Percentiles rank a stretch among this genome's conserved stretches.
These are phyloP conservation scores for Glonium stellatum DNA, from an alignment of 495 filamentous ascomycete genomes.

Conservation along the genomic window DNA sequence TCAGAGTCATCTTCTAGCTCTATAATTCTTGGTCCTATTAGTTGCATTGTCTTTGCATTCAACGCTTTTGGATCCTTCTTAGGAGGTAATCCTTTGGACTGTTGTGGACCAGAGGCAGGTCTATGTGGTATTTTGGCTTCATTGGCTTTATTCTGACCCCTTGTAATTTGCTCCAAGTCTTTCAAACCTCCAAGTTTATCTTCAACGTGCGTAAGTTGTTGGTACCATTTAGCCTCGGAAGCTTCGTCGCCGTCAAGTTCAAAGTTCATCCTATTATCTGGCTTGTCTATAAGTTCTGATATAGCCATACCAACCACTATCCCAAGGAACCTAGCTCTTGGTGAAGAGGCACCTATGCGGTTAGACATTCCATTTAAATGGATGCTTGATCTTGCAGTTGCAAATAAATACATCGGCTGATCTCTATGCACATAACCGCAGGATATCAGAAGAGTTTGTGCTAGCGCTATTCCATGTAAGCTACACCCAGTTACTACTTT, in stretches of 20 bases:
- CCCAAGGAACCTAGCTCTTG: slow-evolving; percentile 71
- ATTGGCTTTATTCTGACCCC: background rate
- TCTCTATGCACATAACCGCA: slow-evolving; percentile 67
- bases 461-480: slow-evolving; percentile 49
- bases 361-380: slow-evolving; percentile 81
- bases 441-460: slow-evolving; percentile 69
- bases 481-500: slow-evolving; percentile 15
- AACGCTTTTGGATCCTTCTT: background rate
- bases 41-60: slow-evolving; percentile 51
- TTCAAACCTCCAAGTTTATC: slow-evolving; percentile 60
- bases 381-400: slow-evolving; percentile 59
- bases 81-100: background rate
- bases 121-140: background rate
- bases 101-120: slow-evolving; percentile 2
- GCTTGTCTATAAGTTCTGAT: slow-evolving; percentile 71
- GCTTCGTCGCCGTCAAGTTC: slow-evolving; percentile 70
- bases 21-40: slow-evolving; percentile 42
- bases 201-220: slow-evolving; percentile 52
- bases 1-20: slow-evolving; percentile 46
- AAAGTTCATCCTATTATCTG: slow-evolving; percentile 69
- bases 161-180: slow-evolving; percentile 32
- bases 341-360: slow-evolving; percentile 68
- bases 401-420: slow-evolving; percentile 51
- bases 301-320: slow-evolving; percentile 83
- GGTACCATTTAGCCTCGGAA: slow-evolving; percentile 71